phyloP scores from a whole-genome alignment of 805 yeast species.

The Yarrowia hollandica region DNA sequence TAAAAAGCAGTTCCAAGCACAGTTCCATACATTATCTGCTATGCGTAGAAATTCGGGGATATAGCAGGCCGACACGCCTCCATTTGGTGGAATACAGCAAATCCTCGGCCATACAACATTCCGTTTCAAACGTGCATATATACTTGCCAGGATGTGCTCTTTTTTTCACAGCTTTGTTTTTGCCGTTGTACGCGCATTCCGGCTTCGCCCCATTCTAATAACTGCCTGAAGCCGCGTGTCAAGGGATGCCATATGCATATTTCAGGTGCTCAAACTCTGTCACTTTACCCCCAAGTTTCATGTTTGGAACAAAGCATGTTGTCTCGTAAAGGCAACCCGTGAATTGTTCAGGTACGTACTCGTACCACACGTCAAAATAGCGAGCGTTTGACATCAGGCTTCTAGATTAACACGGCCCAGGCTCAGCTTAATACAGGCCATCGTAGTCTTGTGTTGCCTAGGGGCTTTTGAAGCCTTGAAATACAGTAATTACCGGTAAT shows the following conservation, averaged over 20 bases:
- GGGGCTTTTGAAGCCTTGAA: too few species aligned
- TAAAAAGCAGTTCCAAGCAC: conserved; percentile 5
- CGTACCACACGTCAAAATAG: background rate
- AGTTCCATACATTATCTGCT: conserved; percentile 5
- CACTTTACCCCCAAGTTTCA: background rate
- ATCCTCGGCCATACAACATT: background rate
- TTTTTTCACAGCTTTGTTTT: background rate
- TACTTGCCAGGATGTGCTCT: background rate
- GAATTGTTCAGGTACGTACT: background rate
- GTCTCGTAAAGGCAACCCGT: background rate
- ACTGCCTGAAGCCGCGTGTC: conserved; percentile 8
- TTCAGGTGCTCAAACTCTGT: conserved; percentile 1
- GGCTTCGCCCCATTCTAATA: conserved; percentile 17
- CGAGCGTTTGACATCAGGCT: background rate
- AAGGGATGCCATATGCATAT: conserved; percentile 17
- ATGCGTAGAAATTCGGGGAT: background rate
- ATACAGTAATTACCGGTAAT: too few species aligned
- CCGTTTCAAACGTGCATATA: background rate
- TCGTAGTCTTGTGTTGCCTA: too few species aligned
- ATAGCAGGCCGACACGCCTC: background rate
- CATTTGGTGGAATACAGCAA: background rate
- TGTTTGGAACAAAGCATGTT: background rate
- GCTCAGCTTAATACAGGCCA: too few species aligned
- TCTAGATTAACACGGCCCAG: too few species aligned
- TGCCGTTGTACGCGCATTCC: conserved; percentile 1